Conservation (phyloP, 306 rosid species). For the Dryas alaskensis region DNA sequence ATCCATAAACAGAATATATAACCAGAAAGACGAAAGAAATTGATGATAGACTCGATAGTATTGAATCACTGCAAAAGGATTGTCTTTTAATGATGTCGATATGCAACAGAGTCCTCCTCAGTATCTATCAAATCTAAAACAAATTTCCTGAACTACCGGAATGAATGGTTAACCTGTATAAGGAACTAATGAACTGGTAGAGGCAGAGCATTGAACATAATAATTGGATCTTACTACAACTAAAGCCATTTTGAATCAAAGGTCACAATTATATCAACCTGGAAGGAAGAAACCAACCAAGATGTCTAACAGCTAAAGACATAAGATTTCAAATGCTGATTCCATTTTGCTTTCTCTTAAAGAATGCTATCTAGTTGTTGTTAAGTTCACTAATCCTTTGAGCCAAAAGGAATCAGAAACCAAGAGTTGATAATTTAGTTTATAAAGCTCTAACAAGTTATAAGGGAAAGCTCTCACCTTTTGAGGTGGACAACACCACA, state of each 20-base stretch:
- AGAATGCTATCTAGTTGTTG: background rate
- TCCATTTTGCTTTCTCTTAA: background rate
- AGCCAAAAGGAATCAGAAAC: background rate
- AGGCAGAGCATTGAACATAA: too few species aligned
- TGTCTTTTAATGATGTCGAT: background rate
- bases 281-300: too few species aligned
- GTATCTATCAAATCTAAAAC: background rate
- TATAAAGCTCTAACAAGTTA: too few species aligned
- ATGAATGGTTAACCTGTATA: background rate
- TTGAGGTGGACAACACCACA: slow-evolving; percentile 56
- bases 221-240: too few species aligned
- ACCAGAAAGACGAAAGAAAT: background rate
- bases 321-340: background rate
- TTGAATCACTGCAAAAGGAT: background rate
- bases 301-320: too few species aligned
- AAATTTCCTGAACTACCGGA: background rate
- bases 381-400: background rate
- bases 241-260: background rate
- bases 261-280: too few species aligned
- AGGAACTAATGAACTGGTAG: too few species aligned
- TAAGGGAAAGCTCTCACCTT: slow-evolving; percentile 37
- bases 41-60: background rate
- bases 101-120: background rate
- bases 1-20: background rate
- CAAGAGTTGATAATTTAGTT: background rate